Conservation (phyloP, 108 stramenopile genomes). For the Skeletonema grethae region DNA sequence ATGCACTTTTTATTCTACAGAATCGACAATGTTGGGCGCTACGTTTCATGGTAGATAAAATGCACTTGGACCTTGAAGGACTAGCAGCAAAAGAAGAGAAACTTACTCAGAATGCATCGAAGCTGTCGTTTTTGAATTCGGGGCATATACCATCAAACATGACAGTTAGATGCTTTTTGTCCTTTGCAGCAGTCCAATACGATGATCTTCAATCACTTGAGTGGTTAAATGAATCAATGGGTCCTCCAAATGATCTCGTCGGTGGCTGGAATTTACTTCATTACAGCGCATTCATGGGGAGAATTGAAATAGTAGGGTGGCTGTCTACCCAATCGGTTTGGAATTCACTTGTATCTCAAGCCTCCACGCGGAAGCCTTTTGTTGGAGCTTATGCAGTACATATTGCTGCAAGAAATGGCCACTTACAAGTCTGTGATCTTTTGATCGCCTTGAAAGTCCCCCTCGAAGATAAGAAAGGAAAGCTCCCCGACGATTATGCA, state of each 20-base stretch:
- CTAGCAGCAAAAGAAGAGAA: not conserved
- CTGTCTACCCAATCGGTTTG: constrained; percentile 3
- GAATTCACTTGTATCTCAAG: not conserved
- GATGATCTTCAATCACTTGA: constrained; percentile 15
- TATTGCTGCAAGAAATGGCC: constrained; percentile 14
- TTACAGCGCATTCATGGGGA: constrained; percentile 1
- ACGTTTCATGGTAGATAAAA: constrained; percentile 11
- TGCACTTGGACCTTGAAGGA: not conserved
- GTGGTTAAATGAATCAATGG: constrained; percentile 3
- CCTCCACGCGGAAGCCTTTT: not conserved
- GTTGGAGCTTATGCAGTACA: constrained; percentile 10
- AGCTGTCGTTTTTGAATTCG: not conserved
- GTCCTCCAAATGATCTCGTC: not conserved
- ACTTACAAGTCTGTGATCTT: constrained; percentile 2
- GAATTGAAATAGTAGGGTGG: constrained; percentile 18
- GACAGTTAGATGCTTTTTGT: constrained; percentile 5
- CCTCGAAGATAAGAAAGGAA: constrained; percentile 2
- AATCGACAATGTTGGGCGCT: constrained; percentile 10
- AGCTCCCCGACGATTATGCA: constrained; percentile 10
- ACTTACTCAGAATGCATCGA: not conserved
- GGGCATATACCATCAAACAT: constrained; percentile 1
- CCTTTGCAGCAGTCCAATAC: constrained; percentile 18
- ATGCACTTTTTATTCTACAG: not conserved
- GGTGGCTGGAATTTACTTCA: constrained; percentile 10
- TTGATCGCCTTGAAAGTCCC: not conserved